phyloP scores from a whole-genome alignment of 2,329 filamentous ascomycete species.

The Beauveria medogensis region DNA sequence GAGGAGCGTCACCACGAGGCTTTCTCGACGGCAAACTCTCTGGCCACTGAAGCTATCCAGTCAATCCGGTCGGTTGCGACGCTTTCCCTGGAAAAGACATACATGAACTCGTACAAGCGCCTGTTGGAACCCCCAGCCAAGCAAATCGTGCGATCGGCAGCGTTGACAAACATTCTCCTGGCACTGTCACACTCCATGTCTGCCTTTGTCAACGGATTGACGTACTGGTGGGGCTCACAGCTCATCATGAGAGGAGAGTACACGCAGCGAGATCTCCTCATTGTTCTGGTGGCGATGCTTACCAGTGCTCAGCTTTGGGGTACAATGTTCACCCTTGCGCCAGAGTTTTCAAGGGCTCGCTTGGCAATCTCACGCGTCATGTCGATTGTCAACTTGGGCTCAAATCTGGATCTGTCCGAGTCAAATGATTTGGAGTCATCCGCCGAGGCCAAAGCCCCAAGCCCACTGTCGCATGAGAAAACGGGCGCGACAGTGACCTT shows the following conservation, averaged over 20 bases:
- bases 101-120: slow-evolving; percentile 28
- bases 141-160: slow-evolving; percentile 12
- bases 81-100: slow-evolving; percentile 22
- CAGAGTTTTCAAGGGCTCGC: not conserved
- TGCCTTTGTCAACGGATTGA: not conserved
- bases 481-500: slow-evolving; percentile 38
- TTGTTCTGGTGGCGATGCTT: slow-evolving; percentile 3
- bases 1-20: slow-evolving; percentile 40
- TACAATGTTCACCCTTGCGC: not conserved
- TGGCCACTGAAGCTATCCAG: slow-evolving; percentile 41
- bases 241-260: slow-evolving; percentile 5
- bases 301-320: slow-evolving; percentile 5
- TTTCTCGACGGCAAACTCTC: slow-evolving; percentile 37
- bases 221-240: slow-evolving; percentile 3
- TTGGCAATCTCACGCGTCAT: not conserved
- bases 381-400: not conserved
- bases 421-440: not conserved
- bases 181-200: not conserved
- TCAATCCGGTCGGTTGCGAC: slow-evolving; percentile 37
- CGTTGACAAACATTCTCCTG: not conserved
- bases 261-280: not conserved
- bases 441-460: slow-evolving; percentile 15
- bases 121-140: slow-evolving; percentile 14
- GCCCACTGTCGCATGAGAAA: slow-evolving; percentile 19
- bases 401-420: not conserved